Evolutionary conservation across 2,329 filamentous ascomycete genomes (phyloP).

Genomic region (Endoconidiophora polonica): DNA sequence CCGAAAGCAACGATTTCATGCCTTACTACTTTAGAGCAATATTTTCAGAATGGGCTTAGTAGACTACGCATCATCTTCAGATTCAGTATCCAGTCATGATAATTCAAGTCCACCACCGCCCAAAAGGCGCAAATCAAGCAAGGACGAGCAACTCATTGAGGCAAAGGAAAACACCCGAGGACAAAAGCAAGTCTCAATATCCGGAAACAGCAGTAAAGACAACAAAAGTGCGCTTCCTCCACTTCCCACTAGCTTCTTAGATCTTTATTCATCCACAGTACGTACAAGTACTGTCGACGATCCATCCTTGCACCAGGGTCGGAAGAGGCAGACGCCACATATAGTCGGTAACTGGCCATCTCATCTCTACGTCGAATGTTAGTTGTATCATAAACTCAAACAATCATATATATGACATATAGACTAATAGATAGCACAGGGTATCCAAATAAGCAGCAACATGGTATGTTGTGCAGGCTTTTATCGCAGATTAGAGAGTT

Average conservation of each 20-base stretch:
- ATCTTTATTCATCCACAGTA: conserved; percentile 73
- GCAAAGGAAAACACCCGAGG: too few species aligned
- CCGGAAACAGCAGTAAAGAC: background rate
- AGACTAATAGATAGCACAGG: conserved; percentile 22
- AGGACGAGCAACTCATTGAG: background rate
- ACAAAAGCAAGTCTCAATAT: background rate
- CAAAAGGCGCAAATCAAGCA: conserved; percentile 8
- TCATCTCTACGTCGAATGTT: conserved; percentile 88
- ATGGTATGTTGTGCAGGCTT: conserved; percentile 28
- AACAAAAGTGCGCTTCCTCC: conserved; percentile 28
- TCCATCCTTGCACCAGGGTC: conserved; percentile 68
- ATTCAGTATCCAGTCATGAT: conserved; percentile 3
- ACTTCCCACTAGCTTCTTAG: conserved; percentile 70
- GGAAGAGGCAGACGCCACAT: conserved; percentile 69
- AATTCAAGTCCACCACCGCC: conserved; percentile 3
- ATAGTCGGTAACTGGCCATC: conserved; percentile 82
- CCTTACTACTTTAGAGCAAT: background rate
- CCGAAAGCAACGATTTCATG: background rate
- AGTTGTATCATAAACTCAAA: conserved; percentile 19
- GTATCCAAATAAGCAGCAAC: conserved; percentile 35
- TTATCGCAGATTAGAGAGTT: conserved; percentile 22
- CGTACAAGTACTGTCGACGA: conserved; percentile 67
- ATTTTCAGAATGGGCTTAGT: conserved; percentile 36
- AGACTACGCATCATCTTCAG: conserved; percentile 31
- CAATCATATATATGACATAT: too few species aligned